phyloP scores from a whole-genome alignment of 768 basidiomycete genomes.

The Boletus insuetus region DNA sequence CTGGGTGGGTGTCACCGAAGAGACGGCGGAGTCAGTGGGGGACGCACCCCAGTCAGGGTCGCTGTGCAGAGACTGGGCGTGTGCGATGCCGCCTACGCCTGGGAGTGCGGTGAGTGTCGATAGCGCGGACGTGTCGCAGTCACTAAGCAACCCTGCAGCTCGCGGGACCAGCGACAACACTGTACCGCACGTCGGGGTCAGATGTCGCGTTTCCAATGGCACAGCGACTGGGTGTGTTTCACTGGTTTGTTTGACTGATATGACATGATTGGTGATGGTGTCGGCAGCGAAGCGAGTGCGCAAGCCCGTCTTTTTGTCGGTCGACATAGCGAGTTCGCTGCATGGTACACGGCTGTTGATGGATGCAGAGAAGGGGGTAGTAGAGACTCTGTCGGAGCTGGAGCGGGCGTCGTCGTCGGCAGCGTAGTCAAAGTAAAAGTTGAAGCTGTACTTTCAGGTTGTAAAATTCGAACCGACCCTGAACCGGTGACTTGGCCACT shows the following conservation, averaged over 20 bases:
- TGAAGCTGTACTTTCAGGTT: no score
- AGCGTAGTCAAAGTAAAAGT: not conserved
- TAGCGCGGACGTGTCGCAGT: not conserved
- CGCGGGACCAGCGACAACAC: constrained; percentile 48
- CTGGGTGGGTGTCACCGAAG: constrained; percentile 69
- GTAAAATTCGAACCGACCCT: constrained; percentile 27
- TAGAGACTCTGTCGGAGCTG: constrained; percentile 38
- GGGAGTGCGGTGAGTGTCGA: constrained; percentile 23
- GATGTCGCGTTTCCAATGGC: constrained; percentile 74
- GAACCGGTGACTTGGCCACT: constrained; percentile 11
- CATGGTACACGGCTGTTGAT: constrained; percentile 48
- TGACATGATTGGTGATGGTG: not conserved
- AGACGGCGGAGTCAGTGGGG: constrained; percentile 41
- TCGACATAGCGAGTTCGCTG: constrained; percentile 55
- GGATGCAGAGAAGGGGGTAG: constrained; percentile 60
- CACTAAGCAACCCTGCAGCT: constrained; percentile 6
- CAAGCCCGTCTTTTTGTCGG: constrained; percentile 70
- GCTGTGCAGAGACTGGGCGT: constrained; percentile 77
- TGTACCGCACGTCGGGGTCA: constrained; percentile 60
- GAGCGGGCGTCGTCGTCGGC: not conserved
- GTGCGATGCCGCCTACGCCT: constrained; percentile 62
- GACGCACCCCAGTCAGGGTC: constrained; percentile 52
- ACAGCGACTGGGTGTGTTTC: constrained; percentile 67
- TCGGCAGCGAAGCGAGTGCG: constrained; percentile 57
- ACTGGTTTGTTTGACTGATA: not conserved